Conservation (phyloP, 2,329 filamentous ascomycete species). For the Ophioceras dolichostomum region DNA sequence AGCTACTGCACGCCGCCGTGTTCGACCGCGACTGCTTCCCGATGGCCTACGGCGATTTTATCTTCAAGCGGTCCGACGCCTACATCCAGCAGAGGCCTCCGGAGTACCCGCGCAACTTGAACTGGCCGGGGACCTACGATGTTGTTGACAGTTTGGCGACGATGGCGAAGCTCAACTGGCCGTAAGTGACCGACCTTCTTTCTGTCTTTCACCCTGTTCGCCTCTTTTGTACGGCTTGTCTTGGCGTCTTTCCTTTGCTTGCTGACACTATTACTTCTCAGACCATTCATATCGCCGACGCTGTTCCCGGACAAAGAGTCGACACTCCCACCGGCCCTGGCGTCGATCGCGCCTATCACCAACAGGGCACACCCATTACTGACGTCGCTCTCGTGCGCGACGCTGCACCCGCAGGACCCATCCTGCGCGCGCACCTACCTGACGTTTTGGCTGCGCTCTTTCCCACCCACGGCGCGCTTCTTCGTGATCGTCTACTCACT, state of each 20-base stretch:
- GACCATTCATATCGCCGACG: slow-evolving; percentile 71
- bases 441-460: slow-evolving; percentile 74
- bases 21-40: slow-evolving; percentile 69
- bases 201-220: too few species aligned
- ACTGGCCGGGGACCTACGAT: slow-evolving; percentile 65
- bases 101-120: slow-evolving; percentile 50
- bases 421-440: slow-evolving; percentile 81
- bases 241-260: too few species aligned
- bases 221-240: too few species aligned
- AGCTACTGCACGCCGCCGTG: slow-evolving; percentile 63
- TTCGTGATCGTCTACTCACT: slow-evolving; percentile 64
- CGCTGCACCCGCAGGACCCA: slow-evolving; percentile 77
- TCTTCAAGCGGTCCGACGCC: slow-evolving; percentile 61
- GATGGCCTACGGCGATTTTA: slow-evolving; percentile 30
- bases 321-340: slow-evolving; percentile 51
- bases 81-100: slow-evolving; percentile 67
- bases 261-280: slow-evolving; percentile 16
- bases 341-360: slow-evolving; percentile 62
- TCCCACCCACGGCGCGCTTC: slow-evolving; percentile 66
- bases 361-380: slow-evolving; percentile 80
- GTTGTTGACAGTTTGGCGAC: slow-evolving; percentile 72
- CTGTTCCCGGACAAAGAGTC: slow-evolving; percentile 62
- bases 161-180: slow-evolving; percentile 76
- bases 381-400: slow-evolving; percentile 73
- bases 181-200: slow-evolving; percentile 37